A percentile compares a stretch with the other conserved stretches of the same genome.
phyloP scores from a whole-genome alignment of 306 rosid species.

The Fragaria vesca region DNA sequence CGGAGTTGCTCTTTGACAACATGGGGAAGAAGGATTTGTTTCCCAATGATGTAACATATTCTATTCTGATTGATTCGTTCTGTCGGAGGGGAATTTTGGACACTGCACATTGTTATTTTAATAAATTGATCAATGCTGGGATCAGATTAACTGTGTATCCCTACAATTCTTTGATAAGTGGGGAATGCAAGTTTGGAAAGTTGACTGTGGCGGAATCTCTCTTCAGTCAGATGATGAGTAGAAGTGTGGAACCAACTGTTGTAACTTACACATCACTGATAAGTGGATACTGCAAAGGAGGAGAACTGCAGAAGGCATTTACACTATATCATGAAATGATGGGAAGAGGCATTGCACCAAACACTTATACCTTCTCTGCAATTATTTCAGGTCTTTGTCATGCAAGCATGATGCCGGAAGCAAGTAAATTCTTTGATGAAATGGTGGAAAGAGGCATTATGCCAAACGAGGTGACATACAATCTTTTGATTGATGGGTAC shows the following conservation, averaged over 20 bases:
- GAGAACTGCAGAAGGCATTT: constrained; percentile 54
- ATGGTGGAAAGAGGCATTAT: constrained; percentile 54
- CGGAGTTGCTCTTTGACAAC: constrained; percentile 53
- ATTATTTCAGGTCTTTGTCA: constrained; percentile 80
- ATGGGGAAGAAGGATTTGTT: constrained; percentile 54
- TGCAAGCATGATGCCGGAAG: constrained; percentile 57
- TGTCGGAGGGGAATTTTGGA: constrained; percentile 68
- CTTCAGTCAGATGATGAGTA: constrained; percentile 51
- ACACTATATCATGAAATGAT: constrained; percentile 70
- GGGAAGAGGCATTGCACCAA: constrained; percentile 61
- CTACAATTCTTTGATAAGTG: constrained; percentile 78
- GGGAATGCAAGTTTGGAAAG: constrained; percentile 73
- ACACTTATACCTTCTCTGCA: constrained; percentile 64
- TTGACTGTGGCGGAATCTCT: constrained; percentile 55
- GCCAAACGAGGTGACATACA: constrained; percentile 91
- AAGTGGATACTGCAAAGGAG: constrained; percentile 63
- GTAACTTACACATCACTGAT: constrained; percentile 70
- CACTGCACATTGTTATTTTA: constrained; percentile 57
- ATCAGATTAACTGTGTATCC: constrained; percentile 56
- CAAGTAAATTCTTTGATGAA: constrained; percentile 60
- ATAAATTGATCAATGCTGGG: constrained; percentile 54
- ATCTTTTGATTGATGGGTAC: constrained; percentile 83
- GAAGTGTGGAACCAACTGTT: constrained; percentile 68
- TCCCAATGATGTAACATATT: constrained; percentile 72
- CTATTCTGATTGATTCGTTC: constrained; percentile 79